Conservation (phyloP, 305 asterid species). For the Euphrasia arctica region DNA sequence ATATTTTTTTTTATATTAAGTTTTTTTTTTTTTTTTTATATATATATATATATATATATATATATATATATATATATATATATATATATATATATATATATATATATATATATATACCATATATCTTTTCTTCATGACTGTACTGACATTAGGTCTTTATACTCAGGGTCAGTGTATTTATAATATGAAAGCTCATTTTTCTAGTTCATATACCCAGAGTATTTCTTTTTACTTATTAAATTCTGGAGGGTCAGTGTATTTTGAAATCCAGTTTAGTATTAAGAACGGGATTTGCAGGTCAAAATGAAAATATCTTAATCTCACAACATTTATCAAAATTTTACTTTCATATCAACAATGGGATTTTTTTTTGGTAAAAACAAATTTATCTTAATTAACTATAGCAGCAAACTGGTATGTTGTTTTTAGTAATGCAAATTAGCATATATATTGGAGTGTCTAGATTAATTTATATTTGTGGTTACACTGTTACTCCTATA, state of each 20-base stretch:
- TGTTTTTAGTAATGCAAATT: constrained; percentile 9
- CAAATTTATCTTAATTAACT: background rate
- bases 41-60: too few relatives aligned
- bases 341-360: background rate
- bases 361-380: constrained; percentile 6
- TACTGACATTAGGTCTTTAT: background rate
- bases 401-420: background rate
- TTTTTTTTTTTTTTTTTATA: too few relatives aligned
- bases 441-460: background rate
- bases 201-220: too few relatives aligned
- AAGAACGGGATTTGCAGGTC: background rate
- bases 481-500: background rate
- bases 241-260: background rate
- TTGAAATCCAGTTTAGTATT: background rate
- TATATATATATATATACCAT: too few relatives aligned
- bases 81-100: too few relatives aligned
- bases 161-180: background rate
- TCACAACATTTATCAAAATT: constrained; percentile 2
- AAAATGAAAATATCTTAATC: background rate
- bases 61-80: too few relatives aligned
- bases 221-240: background rate
- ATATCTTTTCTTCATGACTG: constrained; percentile 4
- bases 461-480: background rate
- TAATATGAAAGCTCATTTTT: too few relatives aligned
- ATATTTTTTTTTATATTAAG: too few relatives aligned